Evolutionary conservation across 2,329 filamentous ascomycete genomes (phyloP).

Genomic region (Sporothrix variecibatus): DNA sequence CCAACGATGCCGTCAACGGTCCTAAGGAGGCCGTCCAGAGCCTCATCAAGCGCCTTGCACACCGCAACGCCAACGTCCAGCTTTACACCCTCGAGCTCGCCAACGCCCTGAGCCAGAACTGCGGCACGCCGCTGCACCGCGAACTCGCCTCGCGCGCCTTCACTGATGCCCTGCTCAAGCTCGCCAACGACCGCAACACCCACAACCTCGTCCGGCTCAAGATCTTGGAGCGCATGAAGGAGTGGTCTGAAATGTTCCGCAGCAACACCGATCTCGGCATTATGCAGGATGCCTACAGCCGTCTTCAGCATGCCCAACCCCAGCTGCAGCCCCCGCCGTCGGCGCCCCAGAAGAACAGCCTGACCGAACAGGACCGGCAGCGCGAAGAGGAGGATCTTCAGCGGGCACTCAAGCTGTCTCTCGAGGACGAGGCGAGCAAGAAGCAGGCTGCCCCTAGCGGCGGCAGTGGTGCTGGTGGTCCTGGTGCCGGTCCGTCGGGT

Average conservation of each 20-base stretch:
- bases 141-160: conserved; percentile 90
- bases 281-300: conserved; percentile 93
- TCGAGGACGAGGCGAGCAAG: conserved; percentile 79
- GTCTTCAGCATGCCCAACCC: conserved; percentile 81
- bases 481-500: background rate
- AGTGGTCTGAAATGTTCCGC: conserved; percentile 94
- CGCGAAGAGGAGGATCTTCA: conserved; percentile 98
- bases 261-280: conserved; percentile 89
- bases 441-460: conserved; percentile 47
- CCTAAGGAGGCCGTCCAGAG: conserved; percentile 85
- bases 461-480: conserved; percentile 37
- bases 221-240: conserved; percentile 93
- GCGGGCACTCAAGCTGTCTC: conserved; percentile 88
- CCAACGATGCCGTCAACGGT: conserved; percentile 53
- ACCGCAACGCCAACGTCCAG: conserved; percentile 94
- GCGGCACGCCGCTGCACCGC: conserved; percentile 80
- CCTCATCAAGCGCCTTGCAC: conserved; percentile 87
- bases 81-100: conserved; percentile 93
- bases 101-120: conserved; percentile 91
- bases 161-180: conserved; percentile 86
- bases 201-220: conserved; percentile 96
- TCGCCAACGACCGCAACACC: conserved; percentile 92
- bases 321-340: conserved; percentile 81
- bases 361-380: conserved; percentile 85
- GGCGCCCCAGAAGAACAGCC: conserved; percentile 87